Conservation (phyloP, 805 yeast genomes). For the Candida saitoana region DNA sequence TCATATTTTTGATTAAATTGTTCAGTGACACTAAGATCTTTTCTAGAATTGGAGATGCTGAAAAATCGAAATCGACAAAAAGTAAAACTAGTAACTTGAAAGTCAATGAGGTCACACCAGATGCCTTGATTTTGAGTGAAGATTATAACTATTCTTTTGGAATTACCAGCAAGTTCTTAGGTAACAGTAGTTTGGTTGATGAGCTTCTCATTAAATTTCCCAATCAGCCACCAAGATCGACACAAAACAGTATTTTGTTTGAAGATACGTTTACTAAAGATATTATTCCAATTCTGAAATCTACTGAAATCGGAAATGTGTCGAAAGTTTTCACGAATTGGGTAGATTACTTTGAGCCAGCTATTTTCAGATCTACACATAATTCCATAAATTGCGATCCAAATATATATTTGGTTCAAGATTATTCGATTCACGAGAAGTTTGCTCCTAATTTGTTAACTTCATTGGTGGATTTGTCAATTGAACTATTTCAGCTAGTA, state of each 20-base stretch:
- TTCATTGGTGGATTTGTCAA: slow-evolving; percentile 65
- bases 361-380: slow-evolving; percentile 17
- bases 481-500: slow-evolving; percentile 67
- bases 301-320: background rate
- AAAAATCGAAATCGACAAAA: slow-evolving; percentile 17
- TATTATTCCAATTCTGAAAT: slow-evolving; percentile 1
- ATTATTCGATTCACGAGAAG: slow-evolving; percentile 21
- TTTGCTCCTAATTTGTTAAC: slow-evolving; percentile 27
- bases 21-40: slow-evolving; percentile 36
- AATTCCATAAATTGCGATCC: slow-evolving; percentile 35
- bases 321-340: slow-evolving; percentile 16
- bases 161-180: slow-evolving; percentile 45
- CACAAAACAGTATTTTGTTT: slow-evolving; percentile 4
- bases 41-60: slow-evolving; percentile 13
- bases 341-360: slow-evolving; percentile 29
- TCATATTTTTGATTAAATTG: slow-evolving; percentile 33
- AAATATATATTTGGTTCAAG: slow-evolving; percentile 18
- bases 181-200: slow-evolving; percentile 24
- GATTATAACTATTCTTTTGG: slow-evolving; percentile 51
- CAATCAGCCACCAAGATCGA: background rate
- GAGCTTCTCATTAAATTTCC: slow-evolving; percentile 29
- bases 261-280: slow-evolving; percentile 15
- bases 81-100: slow-evolving; percentile 14
- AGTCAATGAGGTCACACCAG: slow-evolving; percentile 24
- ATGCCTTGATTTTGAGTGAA: slow-evolving; percentile 34